These are phyloP conservation scores for Scenedesmus sp. DNA, from an alignment of 163 green algal species.

Conservation along the genomic window DNA sequence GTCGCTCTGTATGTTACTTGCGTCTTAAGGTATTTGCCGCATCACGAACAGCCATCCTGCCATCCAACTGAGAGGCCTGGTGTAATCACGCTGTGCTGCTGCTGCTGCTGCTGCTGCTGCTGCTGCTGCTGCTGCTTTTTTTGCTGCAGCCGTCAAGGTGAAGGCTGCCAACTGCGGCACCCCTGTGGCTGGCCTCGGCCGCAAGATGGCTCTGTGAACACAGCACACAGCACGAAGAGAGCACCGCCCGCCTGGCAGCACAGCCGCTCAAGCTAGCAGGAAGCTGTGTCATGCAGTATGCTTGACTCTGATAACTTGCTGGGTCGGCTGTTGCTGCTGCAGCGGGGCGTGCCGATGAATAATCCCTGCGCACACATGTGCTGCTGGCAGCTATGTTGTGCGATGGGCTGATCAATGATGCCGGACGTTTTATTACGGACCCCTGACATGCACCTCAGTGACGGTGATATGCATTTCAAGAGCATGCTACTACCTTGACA, in stretches of 20 bases:
- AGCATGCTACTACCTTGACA: not conserved
- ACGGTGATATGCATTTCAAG: not conserved
- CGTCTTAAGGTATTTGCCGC: not conserved
- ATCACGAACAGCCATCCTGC: not conserved
- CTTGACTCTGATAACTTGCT: not conserved
- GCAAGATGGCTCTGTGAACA: conserved; percentile 36
- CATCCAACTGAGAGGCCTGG: not conserved
- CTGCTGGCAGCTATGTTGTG: not conserved
- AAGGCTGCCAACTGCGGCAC: conserved; percentile 17
- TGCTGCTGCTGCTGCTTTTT: not conserved
- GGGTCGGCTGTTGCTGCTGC: not conserved
- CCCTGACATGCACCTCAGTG: not conserved
- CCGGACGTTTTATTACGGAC: too few species aligned
- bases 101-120: not conserved
- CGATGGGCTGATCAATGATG: not conserved
- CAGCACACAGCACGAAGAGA: not conserved
- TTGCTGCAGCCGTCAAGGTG: conserved; percentile 28
- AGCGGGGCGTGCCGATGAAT: too few species aligned
- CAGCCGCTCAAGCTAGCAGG: not conserved
- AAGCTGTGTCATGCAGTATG: not conserved
- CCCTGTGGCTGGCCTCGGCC: not conserved
- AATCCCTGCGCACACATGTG: too few species aligned
- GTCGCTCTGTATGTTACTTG: not conserved
- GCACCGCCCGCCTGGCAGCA: not conserved
- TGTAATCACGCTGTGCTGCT: not conserved